Conservation (phyloP, 352 stramenopile genomes). For the Peronosclerospora sorghi region DNA sequence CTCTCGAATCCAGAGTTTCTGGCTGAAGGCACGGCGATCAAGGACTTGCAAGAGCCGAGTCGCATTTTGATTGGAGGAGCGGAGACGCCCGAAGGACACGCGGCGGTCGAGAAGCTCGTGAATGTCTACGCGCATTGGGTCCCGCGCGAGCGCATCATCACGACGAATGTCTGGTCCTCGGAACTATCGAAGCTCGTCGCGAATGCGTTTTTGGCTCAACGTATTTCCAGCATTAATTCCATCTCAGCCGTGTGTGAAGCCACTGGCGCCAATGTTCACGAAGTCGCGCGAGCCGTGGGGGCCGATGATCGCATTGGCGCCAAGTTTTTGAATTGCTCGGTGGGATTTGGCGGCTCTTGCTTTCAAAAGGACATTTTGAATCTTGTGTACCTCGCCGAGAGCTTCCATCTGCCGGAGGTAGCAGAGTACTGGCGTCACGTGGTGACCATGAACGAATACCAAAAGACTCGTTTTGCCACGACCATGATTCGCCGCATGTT, state of each 20-base stretch:
- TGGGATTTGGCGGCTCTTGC: slow-evolving; percentile 93
- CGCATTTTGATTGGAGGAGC: slow-evolving; percentile 97
- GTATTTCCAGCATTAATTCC: slow-evolving; percentile 99
- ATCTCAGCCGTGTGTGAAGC: slow-evolving; percentile 99
- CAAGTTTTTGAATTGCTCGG: slow-evolving; percentile 96
- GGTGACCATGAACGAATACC: slow-evolving; percentile 99
- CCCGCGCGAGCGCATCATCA: slow-evolving; percentile 90
- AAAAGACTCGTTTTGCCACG: slow-evolving; percentile 98
- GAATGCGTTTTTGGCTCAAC: slow-evolving; percentile 98
- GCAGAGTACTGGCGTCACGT: slow-evolving; percentile 99
- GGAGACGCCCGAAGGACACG: slow-evolving; percentile 82
- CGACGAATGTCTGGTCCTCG: slow-evolving; percentile 99
- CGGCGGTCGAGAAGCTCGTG: slow-evolving; percentile 87
- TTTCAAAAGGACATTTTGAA: slow-evolving; percentile 94
- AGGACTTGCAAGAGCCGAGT: slow-evolving; percentile 90
- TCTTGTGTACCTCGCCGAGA: slow-evolving; percentile 98
- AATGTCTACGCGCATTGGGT: slow-evolving; percentile 98
- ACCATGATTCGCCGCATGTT: slow-evolving; percentile 98
- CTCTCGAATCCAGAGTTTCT: slow-evolving; percentile 99
- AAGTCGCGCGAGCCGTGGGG: slow-evolving; percentile 95
- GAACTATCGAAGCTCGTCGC: slow-evolving; percentile 99
- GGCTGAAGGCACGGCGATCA: slow-evolving; percentile 96
- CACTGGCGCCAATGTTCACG: slow-evolving; percentile 95
- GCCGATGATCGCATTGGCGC: slow-evolving; percentile 96
- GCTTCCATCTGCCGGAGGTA: slow-evolving; percentile 95